phyloP scores from a whole-genome alignment of 352 stramenopile genomes.

The Phytopythium aichiense region DNA sequence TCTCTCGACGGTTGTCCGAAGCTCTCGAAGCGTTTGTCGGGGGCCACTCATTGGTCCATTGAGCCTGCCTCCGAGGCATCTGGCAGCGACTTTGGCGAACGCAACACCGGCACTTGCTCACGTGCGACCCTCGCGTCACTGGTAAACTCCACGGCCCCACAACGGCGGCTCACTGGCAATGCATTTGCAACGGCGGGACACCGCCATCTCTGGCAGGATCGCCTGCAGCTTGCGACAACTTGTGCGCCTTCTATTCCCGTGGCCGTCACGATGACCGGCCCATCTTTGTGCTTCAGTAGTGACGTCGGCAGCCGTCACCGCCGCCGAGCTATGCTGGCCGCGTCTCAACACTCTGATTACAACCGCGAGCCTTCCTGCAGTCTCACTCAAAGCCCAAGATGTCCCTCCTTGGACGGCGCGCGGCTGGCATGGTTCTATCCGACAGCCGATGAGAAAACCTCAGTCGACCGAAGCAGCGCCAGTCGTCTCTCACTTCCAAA shows the following conservation, averaged over 20 bases:
- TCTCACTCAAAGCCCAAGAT: not conserved
- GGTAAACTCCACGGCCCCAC: no score
- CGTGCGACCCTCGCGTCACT: no score
- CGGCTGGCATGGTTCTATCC: no score
- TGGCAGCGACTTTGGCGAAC: no score
- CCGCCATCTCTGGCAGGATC: not conserved
- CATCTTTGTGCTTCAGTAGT: constrained; percentile 1
- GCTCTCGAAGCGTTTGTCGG: no score
- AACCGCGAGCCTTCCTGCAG: not conserved
- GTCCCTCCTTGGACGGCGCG: no score
- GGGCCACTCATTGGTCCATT: no score
- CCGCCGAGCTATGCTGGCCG: not conserved
- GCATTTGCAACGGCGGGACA: not conserved
- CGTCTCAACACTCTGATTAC: constrained; percentile 3
- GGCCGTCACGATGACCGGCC: not conserved
- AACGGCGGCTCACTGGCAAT: no score
- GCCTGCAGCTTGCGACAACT: not conserved
- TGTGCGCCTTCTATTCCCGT: not conserved
- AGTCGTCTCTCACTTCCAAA: constrained; percentile 2
- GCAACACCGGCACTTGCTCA: no score
- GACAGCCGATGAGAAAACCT: not conserved
- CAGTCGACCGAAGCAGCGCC: not conserved
- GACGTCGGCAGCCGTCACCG: not conserved
- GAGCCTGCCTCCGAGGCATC: no score
- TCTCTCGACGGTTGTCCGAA: no score